Percentiles rank a stretch among this genome's conserved stretches.
phyloP scores from a whole-genome alignment of 1,284 basidiomycete species.

The Mycena sp. region DNA sequence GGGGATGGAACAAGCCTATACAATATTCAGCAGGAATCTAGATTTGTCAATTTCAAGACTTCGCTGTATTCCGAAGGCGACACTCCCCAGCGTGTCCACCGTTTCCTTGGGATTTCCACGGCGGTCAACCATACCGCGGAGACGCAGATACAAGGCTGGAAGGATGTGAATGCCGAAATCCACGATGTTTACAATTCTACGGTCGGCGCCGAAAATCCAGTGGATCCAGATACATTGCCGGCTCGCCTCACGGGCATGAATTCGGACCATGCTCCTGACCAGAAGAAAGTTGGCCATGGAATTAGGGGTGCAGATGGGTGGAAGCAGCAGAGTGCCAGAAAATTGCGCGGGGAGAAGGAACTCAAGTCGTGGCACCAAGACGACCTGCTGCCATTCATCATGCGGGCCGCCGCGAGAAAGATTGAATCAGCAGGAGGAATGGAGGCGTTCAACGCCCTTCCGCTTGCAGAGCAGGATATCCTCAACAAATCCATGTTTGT shows the following conservation, averaged over 20 bases:
- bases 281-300: background rate
- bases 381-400: background rate
- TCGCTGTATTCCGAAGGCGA: constrained; percentile 7
- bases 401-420: background rate
- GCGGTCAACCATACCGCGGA: constrained; percentile 38
- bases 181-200: constrained; percentile 27
- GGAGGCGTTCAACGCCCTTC: background rate
- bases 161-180: constrained; percentile 27
- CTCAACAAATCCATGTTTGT: constrained; percentile 1
- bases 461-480: background rate
- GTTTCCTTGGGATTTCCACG: constrained; percentile 31
- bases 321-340: background rate
- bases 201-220: constrained; percentile 15
- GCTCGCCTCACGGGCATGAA: constrained; percentile 27
- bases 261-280: constrained; percentile 12
- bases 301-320: background rate
- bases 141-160: constrained; percentile 37
- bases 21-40: constrained; percentile 32
- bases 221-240: background rate
- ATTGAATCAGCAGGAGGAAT: background rate
- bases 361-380: background rate
- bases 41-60: background rate
- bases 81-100: constrained; percentile 1
- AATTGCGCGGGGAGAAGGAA: background rate
- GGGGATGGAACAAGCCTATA: constrained; percentile 37